Base-by-base conservation (phyloP, 257 asterid genomes). In the Anisodus acutangulus region DNA sequence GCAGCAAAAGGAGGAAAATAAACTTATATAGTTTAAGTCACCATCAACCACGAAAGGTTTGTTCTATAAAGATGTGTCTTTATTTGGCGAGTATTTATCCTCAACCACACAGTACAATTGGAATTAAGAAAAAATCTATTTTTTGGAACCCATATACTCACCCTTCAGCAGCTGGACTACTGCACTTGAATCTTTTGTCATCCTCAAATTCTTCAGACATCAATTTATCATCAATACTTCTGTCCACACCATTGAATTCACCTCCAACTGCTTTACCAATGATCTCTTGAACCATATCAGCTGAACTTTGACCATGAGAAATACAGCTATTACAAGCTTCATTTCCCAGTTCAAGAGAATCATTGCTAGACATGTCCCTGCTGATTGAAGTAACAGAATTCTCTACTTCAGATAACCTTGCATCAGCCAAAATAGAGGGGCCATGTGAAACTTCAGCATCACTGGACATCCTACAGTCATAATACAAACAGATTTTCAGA, bases 371-470 rank as follows among this genome's bases (percentile, higher is more conserved):
- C 86, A 55, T 85, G 84, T 69, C 90, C n/a, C 54, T 85, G 78
- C 89, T 79, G 80, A 83, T 83, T 39, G 41, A 16, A 31, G 79
- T 81, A 84, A 90, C 79, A 86, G 82, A 79, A 53, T 80, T 72
- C 43, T 80, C 89, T 64, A 57, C 86, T 85, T 84, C 90, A 80
- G 89, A 80, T 62, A 79, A n/a, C 79, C 88, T 87, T 85, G 82
- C 87, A 89, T 86, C 90, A 82, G 81, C 85, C 17, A 86, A 83
- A 53, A 82, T 79, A 84, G 85, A 84, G 49, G 81, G 86, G 74
- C 63, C 66, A 85, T 71, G 82, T 74, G 70, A 71, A 81, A 67
- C 79, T 85, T 86, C 86, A 53, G 39, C 84, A 58, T 76, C 83
- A 76, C 22, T 76, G 81, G 63, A 51, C 81, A 13, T 26, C 63